These are phyloP conservation scores for Lodderomyces parapsilosis DNA, from an alignment of 1,139 yeast genomes.

Conservation along the genomic window DNA sequence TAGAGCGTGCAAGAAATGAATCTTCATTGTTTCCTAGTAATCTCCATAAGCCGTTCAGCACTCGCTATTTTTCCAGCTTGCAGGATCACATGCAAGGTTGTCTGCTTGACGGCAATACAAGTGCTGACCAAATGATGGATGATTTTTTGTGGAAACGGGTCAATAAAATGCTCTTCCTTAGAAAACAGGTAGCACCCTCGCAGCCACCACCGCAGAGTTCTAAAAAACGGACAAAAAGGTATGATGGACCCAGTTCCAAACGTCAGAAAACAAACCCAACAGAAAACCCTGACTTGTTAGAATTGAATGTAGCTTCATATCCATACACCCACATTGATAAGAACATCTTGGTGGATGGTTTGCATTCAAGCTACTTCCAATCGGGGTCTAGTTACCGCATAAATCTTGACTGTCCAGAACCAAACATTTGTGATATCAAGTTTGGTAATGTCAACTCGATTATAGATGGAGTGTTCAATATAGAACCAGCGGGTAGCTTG, in stretches of 20 bases:
- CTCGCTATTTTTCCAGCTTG: slow-evolving; percentile 2
- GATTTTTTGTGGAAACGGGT: slow-evolving; percentile 19
- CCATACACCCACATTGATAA: slow-evolving; percentile 14
- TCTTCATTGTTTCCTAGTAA: slow-evolving; percentile 12
- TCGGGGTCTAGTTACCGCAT: slow-evolving; percentile 13
- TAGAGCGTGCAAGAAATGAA: slow-evolving; percentile 2
- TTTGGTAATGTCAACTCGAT: slow-evolving; percentile 8
- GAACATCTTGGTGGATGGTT: slow-evolving; percentile 21
- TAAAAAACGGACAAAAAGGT: slow-evolving; percentile 5
- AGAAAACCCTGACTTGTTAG: background rate
- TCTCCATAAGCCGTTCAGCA: slow-evolving; percentile 3
- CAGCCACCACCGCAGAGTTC: slow-evolving; percentile 5
- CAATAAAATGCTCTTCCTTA: slow-evolving; percentile 18
- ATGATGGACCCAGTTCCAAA: background rate
- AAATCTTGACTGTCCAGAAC: slow-evolving; percentile 4
- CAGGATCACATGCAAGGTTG: slow-evolving; percentile 3
- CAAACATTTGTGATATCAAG: slow-evolving; percentile 9
- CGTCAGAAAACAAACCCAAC: slow-evolving; percentile 6
- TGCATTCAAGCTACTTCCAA: slow-evolving; percentile 18
- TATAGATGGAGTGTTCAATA: slow-evolving; percentile 9
- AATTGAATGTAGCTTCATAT: slow-evolving; percentile 2
- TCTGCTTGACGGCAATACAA: slow-evolving; percentile 6
- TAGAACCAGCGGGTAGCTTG: slow-evolving; percentile 7
- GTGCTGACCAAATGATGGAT: slow-evolving; percentile 22
- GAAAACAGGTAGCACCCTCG: slow-evolving; percentile 1